Evolutionary conservation across 1,139 yeast species (phyloP).

Genomic region (Yamadazyma aaseri): DNA sequence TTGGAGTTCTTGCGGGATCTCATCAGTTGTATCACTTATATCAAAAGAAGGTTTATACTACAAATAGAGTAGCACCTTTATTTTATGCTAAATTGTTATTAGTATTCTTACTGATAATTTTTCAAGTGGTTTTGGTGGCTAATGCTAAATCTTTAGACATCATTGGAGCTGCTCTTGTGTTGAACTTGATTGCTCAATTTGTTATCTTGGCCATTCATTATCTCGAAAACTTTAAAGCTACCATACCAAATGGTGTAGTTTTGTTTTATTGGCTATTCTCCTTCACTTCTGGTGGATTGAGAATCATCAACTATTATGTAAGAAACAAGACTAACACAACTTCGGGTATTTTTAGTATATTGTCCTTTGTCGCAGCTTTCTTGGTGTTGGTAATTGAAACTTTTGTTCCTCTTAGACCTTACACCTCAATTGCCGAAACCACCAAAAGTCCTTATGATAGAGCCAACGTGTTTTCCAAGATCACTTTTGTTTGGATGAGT

Average conservation of each 20-base stretch:
- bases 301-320: constrained; percentile 46
- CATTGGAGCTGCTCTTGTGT: constrained; percentile 39
- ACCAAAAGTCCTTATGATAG: constrained; percentile 65
- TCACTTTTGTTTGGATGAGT: constrained; percentile 92
- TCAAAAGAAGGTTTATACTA: constrained; percentile 26
- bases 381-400: constrained; percentile 56
- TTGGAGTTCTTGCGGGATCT: constrained; percentile 55
- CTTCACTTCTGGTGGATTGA: constrained; percentile 37
- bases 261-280: constrained; percentile 77
- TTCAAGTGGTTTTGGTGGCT: constrained; percentile 25
- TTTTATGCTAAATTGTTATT: constrained; percentile 45
- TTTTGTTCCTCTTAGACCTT: constrained; percentile 44
- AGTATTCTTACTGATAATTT: constrained; percentile 38
- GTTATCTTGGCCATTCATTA: constrained; percentile 62
- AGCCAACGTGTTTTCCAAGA: constrained; percentile 77
- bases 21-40: constrained; percentile 40
- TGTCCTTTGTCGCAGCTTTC: constrained; percentile 49
- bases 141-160: constrained; percentile 37
- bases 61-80: constrained; percentile 39
- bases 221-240: constrained; percentile 66
- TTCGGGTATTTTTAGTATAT: constrained; percentile 43
- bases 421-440: constrained; percentile 37
- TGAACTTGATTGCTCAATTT: constrained; percentile 41
- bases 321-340: constrained; percentile 39
- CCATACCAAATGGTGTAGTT: constrained; percentile 66